Evolutionary conservation across 2,329 filamentous ascomycete species (phyloP).

Genomic region (Parascedosporium putredinis): DNA sequence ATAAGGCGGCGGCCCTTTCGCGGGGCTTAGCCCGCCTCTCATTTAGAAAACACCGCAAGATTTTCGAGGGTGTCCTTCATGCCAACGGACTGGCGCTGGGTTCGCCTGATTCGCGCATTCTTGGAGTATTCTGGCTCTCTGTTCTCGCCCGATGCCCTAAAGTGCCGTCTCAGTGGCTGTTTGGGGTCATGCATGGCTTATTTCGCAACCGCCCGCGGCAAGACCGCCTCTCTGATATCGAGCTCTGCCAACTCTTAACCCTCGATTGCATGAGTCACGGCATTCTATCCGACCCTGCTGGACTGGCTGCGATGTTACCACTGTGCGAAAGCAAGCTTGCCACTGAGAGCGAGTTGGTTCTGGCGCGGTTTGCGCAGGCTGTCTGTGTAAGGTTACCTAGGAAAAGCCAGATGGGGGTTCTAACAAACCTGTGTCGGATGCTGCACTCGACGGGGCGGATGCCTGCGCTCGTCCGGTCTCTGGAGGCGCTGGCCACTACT

Average conservation of each 20-base stretch:
- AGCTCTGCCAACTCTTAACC: conserved; percentile 13
- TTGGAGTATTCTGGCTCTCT: conserved; percentile 12
- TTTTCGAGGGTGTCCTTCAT: not conserved
- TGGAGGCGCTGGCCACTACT: conserved; percentile 8
- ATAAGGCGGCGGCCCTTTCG: conserved; percentile 7
- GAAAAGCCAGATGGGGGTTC: conserved; percentile 6
- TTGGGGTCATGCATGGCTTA: conserved; percentile 11
- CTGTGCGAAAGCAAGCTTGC: not conserved
- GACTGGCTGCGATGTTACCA: not conserved
- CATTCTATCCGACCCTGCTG: conserved; percentile 3
- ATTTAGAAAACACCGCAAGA: not conserved
- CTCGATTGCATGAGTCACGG: conserved; percentile 15
- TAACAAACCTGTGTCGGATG: conserved; percentile 12
- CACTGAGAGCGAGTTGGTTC: not conserved
- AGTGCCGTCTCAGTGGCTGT: conserved; percentile 10
- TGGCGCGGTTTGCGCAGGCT: conserved; percentile 7
- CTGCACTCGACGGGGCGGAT: conserved; percentile 11
- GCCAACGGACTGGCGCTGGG: not conserved
- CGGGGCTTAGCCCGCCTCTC: conserved; percentile 7
- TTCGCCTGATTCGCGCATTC: not conserved
- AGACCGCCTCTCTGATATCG: conserved; percentile 7
- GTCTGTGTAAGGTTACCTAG: conserved; percentile 7
- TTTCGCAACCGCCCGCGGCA: conserved; percentile 4
- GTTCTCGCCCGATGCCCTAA: conserved; percentile 13
- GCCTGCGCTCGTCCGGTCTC: conserved; percentile 11